These are phyloP conservation scores for Choanephora cucurbitarum DNA, from an alignment of 371 early-diverging fungal species.

Conservation along the genomic window DNA sequence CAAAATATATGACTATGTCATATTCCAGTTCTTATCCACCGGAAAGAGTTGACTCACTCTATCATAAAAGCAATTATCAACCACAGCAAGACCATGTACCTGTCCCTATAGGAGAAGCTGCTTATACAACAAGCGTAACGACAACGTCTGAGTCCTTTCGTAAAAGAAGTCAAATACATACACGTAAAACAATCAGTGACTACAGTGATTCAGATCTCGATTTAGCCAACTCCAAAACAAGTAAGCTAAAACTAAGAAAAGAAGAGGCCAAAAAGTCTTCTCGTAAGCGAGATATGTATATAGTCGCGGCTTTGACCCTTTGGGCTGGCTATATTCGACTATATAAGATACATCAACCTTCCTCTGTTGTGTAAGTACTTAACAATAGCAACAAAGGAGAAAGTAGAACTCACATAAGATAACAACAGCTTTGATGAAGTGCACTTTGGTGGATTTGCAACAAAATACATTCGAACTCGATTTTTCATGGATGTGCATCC, in stretches of 20 bases:
- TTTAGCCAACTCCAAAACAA: conserved; percentile 29
- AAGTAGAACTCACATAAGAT: background rate
- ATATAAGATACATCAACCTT: conserved; percentile 46
- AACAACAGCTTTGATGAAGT: conserved; percentile 87
- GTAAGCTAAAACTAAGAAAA: conserved; percentile 27
- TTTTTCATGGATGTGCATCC: conserved; percentile 96
- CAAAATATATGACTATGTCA: background rate
- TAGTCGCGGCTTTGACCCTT: conserved; percentile 32
- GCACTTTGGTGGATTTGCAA: conserved; percentile 99
- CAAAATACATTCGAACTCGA: conserved; percentile 85
- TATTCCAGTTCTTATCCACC: conserved; percentile 1
- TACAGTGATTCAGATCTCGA: conserved; percentile 26
- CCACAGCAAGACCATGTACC: conserved; percentile 23
- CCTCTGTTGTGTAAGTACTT: conserved; percentile 50
- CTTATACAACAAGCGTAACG: conserved; percentile 16
- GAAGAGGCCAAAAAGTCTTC: conserved; percentile 14
- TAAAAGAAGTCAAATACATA: conserved; percentile 11
- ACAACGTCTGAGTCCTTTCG: conserved; percentile 17
- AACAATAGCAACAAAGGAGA: background rate
- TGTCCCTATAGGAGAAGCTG: conserved; percentile 18
- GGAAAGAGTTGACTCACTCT: conserved; percentile 16
- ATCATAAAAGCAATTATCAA: conserved; percentile 6
- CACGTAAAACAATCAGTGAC: conserved; percentile 3
- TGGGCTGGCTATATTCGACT: conserved; percentile 48
- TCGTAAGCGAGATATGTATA: conserved; percentile 39